Evolutionary conservation across 768 basidiomycete genomes (phyloP).

Genomic region (Austroboletus eburneus): DNA sequence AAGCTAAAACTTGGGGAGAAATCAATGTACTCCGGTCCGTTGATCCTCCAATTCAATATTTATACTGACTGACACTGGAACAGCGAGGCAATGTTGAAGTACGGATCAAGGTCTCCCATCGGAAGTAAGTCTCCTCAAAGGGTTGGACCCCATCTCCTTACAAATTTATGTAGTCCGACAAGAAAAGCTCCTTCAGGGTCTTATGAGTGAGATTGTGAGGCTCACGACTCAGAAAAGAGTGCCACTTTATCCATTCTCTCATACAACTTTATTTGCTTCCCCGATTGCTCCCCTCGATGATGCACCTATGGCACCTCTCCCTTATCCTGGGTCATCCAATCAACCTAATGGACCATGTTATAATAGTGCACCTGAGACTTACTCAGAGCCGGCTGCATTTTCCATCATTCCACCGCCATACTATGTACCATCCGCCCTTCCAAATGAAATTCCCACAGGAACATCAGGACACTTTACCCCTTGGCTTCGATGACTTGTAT

Average conservation of each 20-base stretch:
- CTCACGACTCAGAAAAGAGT: conserved; percentile 79
- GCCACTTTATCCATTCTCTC: conserved; percentile 80
- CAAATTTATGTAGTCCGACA: conserved; percentile 58
- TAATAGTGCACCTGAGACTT: conserved; percentile 6
- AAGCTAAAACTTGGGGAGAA: conserved; percentile 82
- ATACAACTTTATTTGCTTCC: conserved; percentile 55
- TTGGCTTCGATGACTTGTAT: conserved; percentile 7
- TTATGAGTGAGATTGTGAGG: conserved; percentile 82
- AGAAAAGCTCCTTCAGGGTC: conserved; percentile 73
- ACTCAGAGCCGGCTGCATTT: conserved; percentile 4
- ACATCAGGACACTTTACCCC: conserved; percentile 1
- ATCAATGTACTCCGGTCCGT: conserved; percentile 76
- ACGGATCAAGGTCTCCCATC: conserved; percentile 75
- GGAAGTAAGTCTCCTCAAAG: conserved; percentile 53
- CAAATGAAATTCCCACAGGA: conserved; percentile 5
- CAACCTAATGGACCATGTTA: conserved; percentile 6
- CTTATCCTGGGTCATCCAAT: conserved; percentile 17
- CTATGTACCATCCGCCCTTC: conserved; percentile 2
- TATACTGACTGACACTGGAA: conserved; percentile 6
- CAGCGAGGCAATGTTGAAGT: conserved; percentile 82
- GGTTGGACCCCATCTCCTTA: not conserved
- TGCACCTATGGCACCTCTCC: conserved; percentile 27
- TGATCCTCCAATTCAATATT: not conserved
- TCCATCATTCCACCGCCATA: conserved; percentile 5
- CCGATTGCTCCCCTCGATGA: conserved; percentile 35